Evolutionary conservation across 352 stramenopile genomes (phyloP), one percentile per base, ranked within the genome.

Genomic region (Plasmopara muralis): DNA sequence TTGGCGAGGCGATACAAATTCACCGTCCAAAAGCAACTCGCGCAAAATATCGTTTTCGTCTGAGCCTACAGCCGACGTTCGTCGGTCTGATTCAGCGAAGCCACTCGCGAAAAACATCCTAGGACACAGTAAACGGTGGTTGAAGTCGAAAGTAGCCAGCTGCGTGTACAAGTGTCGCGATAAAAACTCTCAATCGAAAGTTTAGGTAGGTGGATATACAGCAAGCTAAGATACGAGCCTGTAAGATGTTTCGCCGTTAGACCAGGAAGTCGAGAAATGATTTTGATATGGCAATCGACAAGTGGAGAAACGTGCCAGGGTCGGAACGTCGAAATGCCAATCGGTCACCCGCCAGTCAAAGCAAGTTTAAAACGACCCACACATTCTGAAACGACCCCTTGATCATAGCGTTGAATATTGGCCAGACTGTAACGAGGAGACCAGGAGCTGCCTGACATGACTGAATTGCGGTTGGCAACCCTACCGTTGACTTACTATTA

Each of bases 21-120:
- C 77, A 30, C 64, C 65, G 8, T 90, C 77, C 15, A 88, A 69
- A 9, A 90, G 61, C 10, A 90, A 59, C 57, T 90, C 80, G 18
- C 77, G 75, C 49, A 90, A 53, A 35, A 90, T 87, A 57, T 90
- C 80, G 38, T 66, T 81, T 42, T 90, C 80, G 56, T 90, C 78
- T 15, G 53, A 70, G 25, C 39, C 40, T 41, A 44, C 55, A 40
- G 50, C 31, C 13, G 70, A 56, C n/a, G 61, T 50, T 8, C 76
- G 72, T 9, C 79, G 74, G 43, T 86, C 74, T 51, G 74, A 68
- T 58, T 89, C 78, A 57, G 83, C 60, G 59, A 75, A 89, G 39
- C 72, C 71, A 53, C 71, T 83, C 16, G 76, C 70, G 51, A 87
- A 89, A 52, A 90, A 90, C 75, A 90, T 87, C 10, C 51, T 70